Base-by-base conservation (phyloP, 2,329 filamentous ascomycete genomes). In the Penicillium sp. region DNA sequence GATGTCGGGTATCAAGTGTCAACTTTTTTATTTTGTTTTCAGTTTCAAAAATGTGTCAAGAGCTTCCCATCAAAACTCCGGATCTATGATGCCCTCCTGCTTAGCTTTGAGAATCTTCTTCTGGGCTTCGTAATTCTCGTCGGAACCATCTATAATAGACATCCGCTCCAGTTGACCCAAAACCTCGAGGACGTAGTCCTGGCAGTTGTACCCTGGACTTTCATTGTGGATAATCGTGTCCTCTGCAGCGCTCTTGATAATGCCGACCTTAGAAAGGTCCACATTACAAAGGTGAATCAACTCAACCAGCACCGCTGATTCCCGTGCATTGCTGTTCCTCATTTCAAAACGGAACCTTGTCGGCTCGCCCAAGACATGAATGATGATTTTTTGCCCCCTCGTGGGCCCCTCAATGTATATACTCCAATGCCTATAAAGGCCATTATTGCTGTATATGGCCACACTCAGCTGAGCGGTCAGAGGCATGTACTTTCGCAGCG, bases 151-250 rank as follows among this genome's bases (percentile, higher is more conserved):
- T 16, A 50, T 50, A n/a, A 50, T 12, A n/a, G 14, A 6, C 2
- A 35, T 50, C 30, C 35, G n/a, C 20, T 50, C 47, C 30, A 50
- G n/a, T 3, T 14, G 1, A 50, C 35, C 47, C 5, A 50, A 14
- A n/a, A 50, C 3, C 26, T 50, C 47, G 23, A 50, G 47, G 3
- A 50, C 30, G 20, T 40, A 35, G 9, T 50, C 47, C 11, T 50
- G 47, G 30, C 47, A 50, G 5, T 50, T 50, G 9, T 66, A 54
- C 52, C 61, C 63, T 18, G 60, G 52, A 35, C 43, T 45, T 12
- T 65, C 60, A 55, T 66, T 64, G 47, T 55, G 61, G 16, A 68
- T 58, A 3, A 55, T 21, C 9, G 55, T 38, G n/a, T 62, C 60
- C 12, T 55, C 42, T 21, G 63, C 64, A 24, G 55, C 40, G 6